A percentile compares a stretch with the other conserved stretches of the same genome.
Evolutionary conservation across 352 stramenopile species (phyloP).

Genomic region (Globisporangium uncinulatum): DNA sequence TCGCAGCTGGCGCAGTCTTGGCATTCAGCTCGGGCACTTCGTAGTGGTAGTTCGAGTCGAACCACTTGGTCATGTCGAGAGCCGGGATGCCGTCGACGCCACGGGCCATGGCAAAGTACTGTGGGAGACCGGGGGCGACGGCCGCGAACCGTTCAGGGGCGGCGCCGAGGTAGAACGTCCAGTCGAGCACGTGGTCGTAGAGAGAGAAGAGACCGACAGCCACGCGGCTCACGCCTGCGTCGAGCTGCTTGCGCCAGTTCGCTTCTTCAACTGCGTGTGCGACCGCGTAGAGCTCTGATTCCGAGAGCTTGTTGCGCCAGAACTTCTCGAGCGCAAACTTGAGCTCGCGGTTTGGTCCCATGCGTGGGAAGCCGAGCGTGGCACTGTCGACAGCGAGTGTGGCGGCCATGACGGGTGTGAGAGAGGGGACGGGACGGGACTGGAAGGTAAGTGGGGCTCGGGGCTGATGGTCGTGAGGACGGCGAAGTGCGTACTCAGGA

Average conservation of each 20-base stretch:
- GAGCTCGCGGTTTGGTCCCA: slow-evolving; percentile 91
- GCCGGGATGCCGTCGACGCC: slow-evolving; percentile 86
- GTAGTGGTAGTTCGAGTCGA: slow-evolving; percentile 96
- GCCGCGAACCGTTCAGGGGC: slow-evolving; percentile 73
- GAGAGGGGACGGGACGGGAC: background rate
- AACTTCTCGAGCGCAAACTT: slow-evolving; percentile 94
- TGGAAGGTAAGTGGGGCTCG: slow-evolving; percentile 7
- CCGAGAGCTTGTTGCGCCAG: slow-evolving; percentile 80
- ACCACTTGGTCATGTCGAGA: slow-evolving; percentile 94
- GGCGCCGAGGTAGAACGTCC: slow-evolving; percentile 77
- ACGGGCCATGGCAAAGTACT: slow-evolving; percentile 90
- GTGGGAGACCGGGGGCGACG: slow-evolving; percentile 46
- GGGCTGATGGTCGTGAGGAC: slow-evolving; percentile 28
- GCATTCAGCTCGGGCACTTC: slow-evolving; percentile 88
- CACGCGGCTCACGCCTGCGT: slow-evolving; percentile 69
- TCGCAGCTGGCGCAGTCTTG: slow-evolving; percentile 59
- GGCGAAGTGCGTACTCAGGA: slow-evolving; percentile 18
- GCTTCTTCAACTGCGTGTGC: slow-evolving; percentile 71
- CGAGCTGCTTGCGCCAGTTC: slow-evolving; percentile 85
- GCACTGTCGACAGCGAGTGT: slow-evolving; percentile 56
- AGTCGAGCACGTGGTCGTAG: slow-evolving; percentile 91
- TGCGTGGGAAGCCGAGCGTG: slow-evolving; percentile 89
- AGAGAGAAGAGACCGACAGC: slow-evolving; percentile 87
- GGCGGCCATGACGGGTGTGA: slow-evolving; percentile 18
- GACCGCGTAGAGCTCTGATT: slow-evolving; percentile 76